These are phyloP conservation scores for Populus deltoides DNA, from an alignment of 345 rosid genomes.

Conservation along the genomic window DNA sequence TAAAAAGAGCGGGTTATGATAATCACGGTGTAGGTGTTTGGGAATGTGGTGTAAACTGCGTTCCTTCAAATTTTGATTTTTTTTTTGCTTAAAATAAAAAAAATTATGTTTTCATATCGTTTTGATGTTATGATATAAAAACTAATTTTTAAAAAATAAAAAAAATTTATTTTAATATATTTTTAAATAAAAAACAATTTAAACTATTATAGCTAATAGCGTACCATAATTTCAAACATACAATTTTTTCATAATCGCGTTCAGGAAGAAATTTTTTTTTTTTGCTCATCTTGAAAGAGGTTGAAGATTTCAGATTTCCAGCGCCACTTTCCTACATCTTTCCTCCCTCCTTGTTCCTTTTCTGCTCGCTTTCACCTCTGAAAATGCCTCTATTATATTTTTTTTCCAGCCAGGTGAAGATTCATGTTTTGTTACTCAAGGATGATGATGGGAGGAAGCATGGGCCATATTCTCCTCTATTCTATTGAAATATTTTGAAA, in stretches of 20 bases:
- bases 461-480: slow-evolving; percentile 59
- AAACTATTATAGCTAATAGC: too few relatives aligned
- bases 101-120: too few relatives aligned
- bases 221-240: too few relatives aligned
- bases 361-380: not conserved
- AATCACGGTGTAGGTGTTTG: too few relatives aligned
- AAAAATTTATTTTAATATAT: too few relatives aligned
- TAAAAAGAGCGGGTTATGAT: too few relatives aligned
- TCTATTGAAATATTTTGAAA: too few relatives aligned
- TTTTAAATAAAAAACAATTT: too few relatives aligned
- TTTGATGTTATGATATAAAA: too few relatives aligned
- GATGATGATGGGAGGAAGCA: slow-evolving; percentile 62
- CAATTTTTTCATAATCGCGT: not conserved
- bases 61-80: too few relatives aligned
- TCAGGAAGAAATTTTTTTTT: slow-evolving; percentile 7
- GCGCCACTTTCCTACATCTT: not conserved
- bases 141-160: too few relatives aligned
- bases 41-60: fast-evolving
- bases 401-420: slow-evolving; percentile 55
- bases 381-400: not conserved
- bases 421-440: slow-evolving; percentile 73
- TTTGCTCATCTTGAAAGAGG: slow-evolving; percentile 32
- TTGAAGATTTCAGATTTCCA: slow-evolving; percentile 31
- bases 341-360: not conserved
- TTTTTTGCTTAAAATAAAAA: too few relatives aligned